Conservation (phyloP, 2,329 filamentous ascomycete species). For the Arthrobotrys megalospora region DNA sequence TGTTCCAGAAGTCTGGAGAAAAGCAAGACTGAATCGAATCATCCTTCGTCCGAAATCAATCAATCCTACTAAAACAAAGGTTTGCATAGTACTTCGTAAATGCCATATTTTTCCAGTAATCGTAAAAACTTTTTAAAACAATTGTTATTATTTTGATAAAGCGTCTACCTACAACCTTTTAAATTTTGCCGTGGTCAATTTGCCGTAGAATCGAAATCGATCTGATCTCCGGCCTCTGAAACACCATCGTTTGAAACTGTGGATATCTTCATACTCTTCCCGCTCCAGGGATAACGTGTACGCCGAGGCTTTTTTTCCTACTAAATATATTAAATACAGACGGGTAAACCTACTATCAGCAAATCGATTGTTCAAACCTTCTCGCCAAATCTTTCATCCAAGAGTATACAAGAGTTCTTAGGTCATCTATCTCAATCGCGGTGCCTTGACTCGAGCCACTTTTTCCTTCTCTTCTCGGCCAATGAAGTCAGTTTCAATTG, state of each 20-base stretch:
- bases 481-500: neutral
- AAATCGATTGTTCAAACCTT: neutral
- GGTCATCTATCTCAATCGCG: conserved; percentile 13
- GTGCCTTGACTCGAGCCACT: conserved; percentile 14
- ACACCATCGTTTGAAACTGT: conserved; percentile 24
- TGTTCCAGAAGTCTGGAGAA: too few species aligned
- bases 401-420: conserved; percentile 6
- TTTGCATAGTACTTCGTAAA: too few species aligned
- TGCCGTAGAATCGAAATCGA: neutral
- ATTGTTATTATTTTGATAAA: too few species aligned
- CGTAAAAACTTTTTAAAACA: too few species aligned
- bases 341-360: conserved; percentile 8
- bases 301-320: neutral
- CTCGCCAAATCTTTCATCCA: conserved; percentile 20
- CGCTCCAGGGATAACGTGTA: conserved; percentile 1
- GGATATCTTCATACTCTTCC: conserved; percentile 29
- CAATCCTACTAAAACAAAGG: too few species aligned
- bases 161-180: neutral
- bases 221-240: neutral
- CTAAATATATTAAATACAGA: conserved; percentile 9
- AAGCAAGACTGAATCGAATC: too few species aligned
- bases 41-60: too few species aligned
- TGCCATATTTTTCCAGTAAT: too few species aligned
- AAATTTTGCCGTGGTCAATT: neutral
- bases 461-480: neutral